Percentiles rank a stretch among this genome's conserved stretches.
Evolutionary conservation across 1,284 basidiomycete genomes (phyloP).

Genomic region (Puccinia novopanici): DNA sequence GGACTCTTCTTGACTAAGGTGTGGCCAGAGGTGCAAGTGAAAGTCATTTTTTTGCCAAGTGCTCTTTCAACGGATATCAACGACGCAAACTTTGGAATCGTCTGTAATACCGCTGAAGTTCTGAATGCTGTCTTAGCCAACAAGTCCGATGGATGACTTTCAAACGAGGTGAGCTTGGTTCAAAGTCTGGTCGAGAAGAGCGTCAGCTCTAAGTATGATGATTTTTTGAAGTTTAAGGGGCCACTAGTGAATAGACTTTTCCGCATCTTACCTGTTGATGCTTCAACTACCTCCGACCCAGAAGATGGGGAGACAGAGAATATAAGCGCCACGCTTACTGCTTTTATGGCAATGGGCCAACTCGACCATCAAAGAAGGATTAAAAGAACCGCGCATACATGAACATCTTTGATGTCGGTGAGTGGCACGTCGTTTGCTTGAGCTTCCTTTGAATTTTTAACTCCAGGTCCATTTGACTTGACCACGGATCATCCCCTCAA

Average conservation of each 20-base stretch:
- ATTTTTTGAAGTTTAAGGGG: slow-evolving; percentile 62
- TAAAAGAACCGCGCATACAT: slow-evolving; percentile 61
- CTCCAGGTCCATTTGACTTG: not conserved
- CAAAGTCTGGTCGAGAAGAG: slow-evolving; percentile 86
- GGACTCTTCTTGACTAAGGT: slow-evolving; percentile 78
- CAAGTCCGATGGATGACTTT: too few relatives aligned
- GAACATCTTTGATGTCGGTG: slow-evolving; percentile 32
- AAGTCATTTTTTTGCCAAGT: slow-evolving; percentile 82
- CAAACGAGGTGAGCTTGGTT: slow-evolving; percentile 73
- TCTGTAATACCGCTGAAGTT: slow-evolving; percentile 83
- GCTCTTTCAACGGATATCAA: slow-evolving; percentile 73
- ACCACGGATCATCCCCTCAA: not conserved
- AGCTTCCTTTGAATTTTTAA: not conserved
- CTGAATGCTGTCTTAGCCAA: slow-evolving; percentile 82
- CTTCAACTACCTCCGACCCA: slow-evolving; percentile 52
- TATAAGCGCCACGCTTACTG: slow-evolving; percentile 68
- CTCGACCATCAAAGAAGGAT: slow-evolving; percentile 75
- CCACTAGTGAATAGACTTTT: slow-evolving; percentile 85
- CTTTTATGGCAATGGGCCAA: slow-evolving; percentile 79
- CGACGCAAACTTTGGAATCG: slow-evolving; percentile 70
- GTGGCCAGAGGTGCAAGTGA: too few relatives aligned
- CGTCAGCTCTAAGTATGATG: slow-evolving; percentile 62
- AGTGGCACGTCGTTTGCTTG: not conserved
- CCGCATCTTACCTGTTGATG: slow-evolving; percentile 69
- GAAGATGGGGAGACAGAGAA: slow-evolving; percentile 68